These are phyloP conservation scores for Ajuga chamaepitys DNA, from an alignment of 257 asterid genomes.

Conservation along the genomic window DNA sequence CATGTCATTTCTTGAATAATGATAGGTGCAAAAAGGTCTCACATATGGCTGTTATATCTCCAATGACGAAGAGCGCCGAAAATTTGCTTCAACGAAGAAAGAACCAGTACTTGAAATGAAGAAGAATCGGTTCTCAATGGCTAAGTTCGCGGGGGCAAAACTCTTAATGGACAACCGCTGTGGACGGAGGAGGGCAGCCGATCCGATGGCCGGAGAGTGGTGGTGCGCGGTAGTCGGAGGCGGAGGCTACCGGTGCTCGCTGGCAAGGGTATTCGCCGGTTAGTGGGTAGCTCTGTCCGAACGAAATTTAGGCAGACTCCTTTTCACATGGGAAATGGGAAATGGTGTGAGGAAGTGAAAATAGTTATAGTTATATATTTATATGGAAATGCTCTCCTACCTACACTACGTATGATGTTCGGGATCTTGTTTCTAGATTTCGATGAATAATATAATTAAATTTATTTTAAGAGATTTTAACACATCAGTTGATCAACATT, in stretches of 20 bases:
- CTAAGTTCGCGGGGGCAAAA: neutral
- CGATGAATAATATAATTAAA: too few relatives aligned
- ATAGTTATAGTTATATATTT: too few relatives aligned
- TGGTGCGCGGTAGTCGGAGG: slow-evolving; percentile 5
- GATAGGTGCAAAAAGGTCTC: neutral
- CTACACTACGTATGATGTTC: too few relatives aligned
- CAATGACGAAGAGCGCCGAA: neutral
- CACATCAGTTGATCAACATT: too few relatives aligned
- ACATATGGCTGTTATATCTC: neutral
- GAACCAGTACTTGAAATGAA: neutral
- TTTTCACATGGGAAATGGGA: too few relatives aligned
- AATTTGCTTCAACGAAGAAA: neutral
- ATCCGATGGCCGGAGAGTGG: slow-evolving; percentile 12
- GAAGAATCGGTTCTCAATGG: neutral
- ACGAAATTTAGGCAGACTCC: neutral
- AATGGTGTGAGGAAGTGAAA: too few relatives aligned
- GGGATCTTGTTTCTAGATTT: too few relatives aligned
- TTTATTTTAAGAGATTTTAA: too few relatives aligned
- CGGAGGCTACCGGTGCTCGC: slow-evolving; percentile 9
- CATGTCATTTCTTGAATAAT: neutral
- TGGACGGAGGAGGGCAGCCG: neutral
- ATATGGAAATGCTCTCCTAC: too few relatives aligned
- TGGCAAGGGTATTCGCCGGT: slow-evolving; percentile 18
- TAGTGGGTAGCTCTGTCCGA: neutral
- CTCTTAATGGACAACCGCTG: neutral